Evolutionary conservation across 176 grass and related monocot genomes (phyloP).

Genomic region (Puccinellia tenuiflora): DNA sequence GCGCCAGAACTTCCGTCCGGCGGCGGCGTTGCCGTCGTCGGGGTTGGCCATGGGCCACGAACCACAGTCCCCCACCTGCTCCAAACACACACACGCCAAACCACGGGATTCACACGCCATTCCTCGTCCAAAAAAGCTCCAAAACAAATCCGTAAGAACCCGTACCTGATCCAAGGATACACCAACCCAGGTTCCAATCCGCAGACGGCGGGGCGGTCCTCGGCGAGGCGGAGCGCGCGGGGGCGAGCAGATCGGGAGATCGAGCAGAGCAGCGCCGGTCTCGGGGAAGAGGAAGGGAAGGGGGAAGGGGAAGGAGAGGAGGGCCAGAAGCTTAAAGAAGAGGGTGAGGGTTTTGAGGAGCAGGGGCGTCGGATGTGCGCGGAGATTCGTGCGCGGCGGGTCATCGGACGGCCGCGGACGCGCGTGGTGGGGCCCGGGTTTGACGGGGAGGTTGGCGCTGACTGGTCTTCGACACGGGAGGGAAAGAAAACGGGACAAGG

Average conservation of each 20-base stretch:
- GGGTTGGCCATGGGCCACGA: slow-evolving; percentile 49
- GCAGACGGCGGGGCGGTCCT: neutral
- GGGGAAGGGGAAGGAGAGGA: neutral
- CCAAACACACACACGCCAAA: neutral
- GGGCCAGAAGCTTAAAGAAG: neutral
- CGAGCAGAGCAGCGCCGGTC: slow-evolving; percentile 23
- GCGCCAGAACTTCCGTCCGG: slow-evolving; percentile 72
- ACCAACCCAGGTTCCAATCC: neutral
- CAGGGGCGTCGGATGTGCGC: neutral
- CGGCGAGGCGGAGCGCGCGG: slow-evolving; percentile 16
- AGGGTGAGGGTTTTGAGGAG: slow-evolving; percentile 54
- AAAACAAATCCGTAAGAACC: neutral
- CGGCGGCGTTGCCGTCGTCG: slow-evolving; percentile 31
- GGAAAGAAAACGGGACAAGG: neutral
- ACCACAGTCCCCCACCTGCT: slow-evolving; percentile 5
- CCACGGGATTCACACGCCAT: slow-evolving; percentile 4
- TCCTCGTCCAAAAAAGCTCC: neutral
- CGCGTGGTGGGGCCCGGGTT: slow-evolving; percentile 9
- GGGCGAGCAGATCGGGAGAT: slow-evolving; percentile 47
- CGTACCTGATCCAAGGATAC: slow-evolving; percentile 11
- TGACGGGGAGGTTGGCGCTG: slow-evolving; percentile 34
- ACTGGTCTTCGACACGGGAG: slow-evolving; percentile 1
- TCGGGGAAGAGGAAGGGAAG: neutral
- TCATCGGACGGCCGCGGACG: neutral
- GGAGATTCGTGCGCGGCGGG: neutral